phyloP scores from a whole-genome alignment of 2,329 filamentous ascomycete species.

The Leptographium procerum region DNA sequence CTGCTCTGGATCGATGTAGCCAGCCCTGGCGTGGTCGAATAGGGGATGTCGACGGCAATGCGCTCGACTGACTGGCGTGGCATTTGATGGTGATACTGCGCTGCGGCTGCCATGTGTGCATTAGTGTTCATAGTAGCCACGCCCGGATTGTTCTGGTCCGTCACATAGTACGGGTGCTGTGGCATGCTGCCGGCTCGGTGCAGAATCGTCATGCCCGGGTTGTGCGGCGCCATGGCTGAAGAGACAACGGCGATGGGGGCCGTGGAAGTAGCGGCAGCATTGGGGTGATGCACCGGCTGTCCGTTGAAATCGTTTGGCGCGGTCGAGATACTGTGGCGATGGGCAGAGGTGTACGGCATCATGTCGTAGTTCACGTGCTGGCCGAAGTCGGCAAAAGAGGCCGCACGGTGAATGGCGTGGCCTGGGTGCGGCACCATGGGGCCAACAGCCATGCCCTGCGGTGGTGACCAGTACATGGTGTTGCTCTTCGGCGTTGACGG shows the following conservation, averaged over 20 bases:
- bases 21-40: constrained; percentile 33
- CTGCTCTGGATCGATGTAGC: constrained; percentile 43
- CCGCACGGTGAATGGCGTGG: constrained; percentile 36
- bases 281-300: constrained; percentile 25
- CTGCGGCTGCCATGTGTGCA: constrained; percentile 24
- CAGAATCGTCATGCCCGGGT: constrained; percentile 33
- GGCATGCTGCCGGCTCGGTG: constrained; percentile 37
- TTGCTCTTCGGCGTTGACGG: constrained; percentile 46
- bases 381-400: constrained; percentile 43
- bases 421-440: constrained; percentile 17
- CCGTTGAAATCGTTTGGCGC: constrained; percentile 33
- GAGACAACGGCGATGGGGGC: constrained; percentile 5
- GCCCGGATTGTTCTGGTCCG: constrained; percentile 50
- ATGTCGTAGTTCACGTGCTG: constrained; percentile 33
- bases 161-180: constrained; percentile 41
- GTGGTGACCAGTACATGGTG: constrained; percentile 37
- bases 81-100: constrained; percentile 33
- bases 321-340: constrained; percentile 36
- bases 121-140: constrained; percentile 48
- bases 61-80: constrained; percentile 37
- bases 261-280: background rate
- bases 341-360: constrained; percentile 28
- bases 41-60: constrained; percentile 38
- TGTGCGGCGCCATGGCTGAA: constrained; percentile 13
- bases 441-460: constrained; percentile 26